Evolutionary conservation across 1,139 yeast species (phyloP).

Genomic region (Meyerozyma carpophila): DNA sequence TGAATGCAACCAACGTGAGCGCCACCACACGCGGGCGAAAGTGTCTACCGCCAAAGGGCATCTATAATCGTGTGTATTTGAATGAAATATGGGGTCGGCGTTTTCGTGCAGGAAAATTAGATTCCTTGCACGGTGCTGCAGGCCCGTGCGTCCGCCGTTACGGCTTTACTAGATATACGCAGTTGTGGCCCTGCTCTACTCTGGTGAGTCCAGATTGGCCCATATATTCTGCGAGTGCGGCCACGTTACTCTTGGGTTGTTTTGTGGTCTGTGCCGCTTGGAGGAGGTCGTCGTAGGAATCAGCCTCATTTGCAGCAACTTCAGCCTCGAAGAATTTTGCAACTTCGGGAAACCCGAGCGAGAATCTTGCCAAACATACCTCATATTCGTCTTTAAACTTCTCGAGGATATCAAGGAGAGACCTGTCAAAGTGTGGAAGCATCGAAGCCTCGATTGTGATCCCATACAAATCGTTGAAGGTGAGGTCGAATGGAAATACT

Average conservation of each 20-base stretch:
- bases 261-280: conserved; percentile 13
- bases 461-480: conserved; percentile 21
- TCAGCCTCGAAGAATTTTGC: conserved; percentile 9
- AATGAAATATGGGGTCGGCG: not conserved
- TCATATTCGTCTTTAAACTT: conserved; percentile 16
- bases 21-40: not conserved
- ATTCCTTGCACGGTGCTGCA: too few relatives aligned
- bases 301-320: not conserved
- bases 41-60: not conserved
- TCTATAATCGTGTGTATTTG: not conserved
- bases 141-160: not conserved
- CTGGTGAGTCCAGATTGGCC: conserved; percentile 26
- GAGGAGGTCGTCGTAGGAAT: conserved; percentile 10
- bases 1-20: not conserved
- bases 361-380: conserved; percentile 24
- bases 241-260: conserved; percentile 7
- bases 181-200: conserved; percentile 20
- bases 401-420: conserved; percentile 19
- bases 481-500: conserved; percentile 28
- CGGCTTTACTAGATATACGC: conserved; percentile 4
- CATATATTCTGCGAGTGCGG: conserved; percentile 16
- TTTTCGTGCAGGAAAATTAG: not conserved
- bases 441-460: conserved; percentile 28
- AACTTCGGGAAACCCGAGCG: conserved; percentile 12
- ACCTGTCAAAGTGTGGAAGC: conserved; percentile 16